Base-by-base conservation (phyloP, 495 filamentous ascomycete genomes). In the Chaetomium cochliodes region DNA sequence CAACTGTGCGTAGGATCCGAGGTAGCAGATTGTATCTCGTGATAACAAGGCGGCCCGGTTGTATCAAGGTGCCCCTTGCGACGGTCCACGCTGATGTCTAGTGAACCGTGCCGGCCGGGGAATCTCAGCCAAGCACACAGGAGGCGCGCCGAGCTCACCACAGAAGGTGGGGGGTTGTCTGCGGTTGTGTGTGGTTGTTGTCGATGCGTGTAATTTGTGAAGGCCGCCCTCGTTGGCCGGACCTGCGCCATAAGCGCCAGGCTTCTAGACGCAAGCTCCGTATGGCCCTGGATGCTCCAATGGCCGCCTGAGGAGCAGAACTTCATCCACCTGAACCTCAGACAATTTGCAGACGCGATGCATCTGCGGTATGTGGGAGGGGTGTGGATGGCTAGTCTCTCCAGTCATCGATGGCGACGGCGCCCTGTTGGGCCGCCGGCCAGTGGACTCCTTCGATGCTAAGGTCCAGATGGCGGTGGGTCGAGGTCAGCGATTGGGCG, bases 231-330 rank as follows among this genome's bases (percentile, higher is more conserved):
- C 39, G 49, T 52, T 53, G 60, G 60, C 37, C 60, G 37, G 50
- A 8, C 22, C n/a, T 62, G 60, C 60, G 60, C 30, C 60, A 53
- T 62, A 62, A 62, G 60, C 60, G 60, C 60, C 60, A 18, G 60
- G 25, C n/a, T 28, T 5, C 50, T 52, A 8, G 37, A 50, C 44
- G 4, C 33, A 25, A 20, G 22, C 47, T 62, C 37, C 44, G 37
- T 25, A 55, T 53, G 33, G 23, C 7, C 7, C 13, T 7, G 3
- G 26, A 33, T 42, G 37, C 58, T 60, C 58, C 57, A 59, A 59
- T 59, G 20, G 57, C 18, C 5, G 20, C 18, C 57, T 25, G 13
- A 26, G 26, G 30, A 46, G 22, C 23, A 59, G 37, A 15, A 22
- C 55, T 46, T 39, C 26, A 51, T 11, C 33, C 25, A 50, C 58